Evolutionary conservation across 805 yeast genomes (phyloP), one percentile per base, ranked within the genome.

Genomic region (Candida fluviatilis): DNA sequence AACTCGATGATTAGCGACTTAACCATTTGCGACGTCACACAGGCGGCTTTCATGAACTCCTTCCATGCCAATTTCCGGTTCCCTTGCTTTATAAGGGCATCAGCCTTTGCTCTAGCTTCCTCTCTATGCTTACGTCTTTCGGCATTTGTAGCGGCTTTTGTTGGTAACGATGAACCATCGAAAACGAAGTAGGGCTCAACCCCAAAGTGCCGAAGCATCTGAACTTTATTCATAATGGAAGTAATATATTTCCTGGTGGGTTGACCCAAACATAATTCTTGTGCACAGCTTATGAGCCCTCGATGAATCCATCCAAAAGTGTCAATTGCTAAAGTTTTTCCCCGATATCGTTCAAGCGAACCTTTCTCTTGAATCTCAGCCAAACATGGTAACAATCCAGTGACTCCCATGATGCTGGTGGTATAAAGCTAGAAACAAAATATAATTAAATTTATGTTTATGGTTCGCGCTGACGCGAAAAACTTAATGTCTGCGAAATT

Each of bases 291-390:
- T 36, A 82, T 75, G 3, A 86, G 80, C 4, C 93, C 90, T 46
- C 86, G 76, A 60, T 93, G 99, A 4, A 93, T 74, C 99, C 99
- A 93, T 1, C 96, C 89, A 54, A 88, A 93, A 0, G 95, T 90
- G 55, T 93, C 99, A n/a, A 93, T 82, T 0, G 95, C 99, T 31
- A 90, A 63, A 0, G 84, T 79, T 51, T 81, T 71, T 1, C 96
- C 96, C 11, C 78, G 61, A 56, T 78, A 86, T 25, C 74, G 62
- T 39, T 74, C 72, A 33, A 90, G 62, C 2, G 81, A 61, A 1
- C 76, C 71, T 0, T 73, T 70, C 37, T 73, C 72, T 50, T 84
- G 93, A 30, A 86, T 82, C 19, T 84, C 78, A 55, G 84, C 86
- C 45, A 91, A 67, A 39, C 76, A 77, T n/a, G 85, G 90, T 23